A percentile compares a stretch with the other conserved stretches of the same genome.
phyloP scores from a whole-genome alignment of 371 early-diverging fungal genomes.

The Capillidium heterosporum region DNA sequence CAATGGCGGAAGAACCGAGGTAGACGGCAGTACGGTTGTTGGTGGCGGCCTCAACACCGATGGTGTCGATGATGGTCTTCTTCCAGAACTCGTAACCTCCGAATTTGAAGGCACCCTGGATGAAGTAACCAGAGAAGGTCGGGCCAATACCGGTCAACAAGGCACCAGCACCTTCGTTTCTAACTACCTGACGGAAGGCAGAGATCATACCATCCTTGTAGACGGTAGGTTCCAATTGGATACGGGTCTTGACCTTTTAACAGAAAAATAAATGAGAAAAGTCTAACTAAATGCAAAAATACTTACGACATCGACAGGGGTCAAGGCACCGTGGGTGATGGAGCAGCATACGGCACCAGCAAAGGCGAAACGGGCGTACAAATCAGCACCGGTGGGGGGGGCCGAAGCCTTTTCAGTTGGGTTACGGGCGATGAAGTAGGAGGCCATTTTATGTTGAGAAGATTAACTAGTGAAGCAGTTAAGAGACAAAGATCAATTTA shows the following conservation, averaged over 20 bases:
- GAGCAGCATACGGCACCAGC: constrained; percentile 55
- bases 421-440: constrained; percentile 19
- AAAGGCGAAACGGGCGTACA: constrained; percentile 53
- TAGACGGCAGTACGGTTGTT: constrained; percentile 73
- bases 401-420: constrained; percentile 20
- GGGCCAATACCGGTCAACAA: constrained; percentile 73
- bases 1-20: constrained; percentile 62
- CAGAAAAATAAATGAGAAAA: neutral
- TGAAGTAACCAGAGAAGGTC: constrained; percentile 46
- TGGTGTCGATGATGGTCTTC: constrained; percentile 47
- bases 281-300: neutral
- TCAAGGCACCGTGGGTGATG: constrained; percentile 53
- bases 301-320: constrained; percentile 7
- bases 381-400: constrained; percentile 35
- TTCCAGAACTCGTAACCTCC: constrained; percentile 83
- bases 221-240: constrained; percentile 39
- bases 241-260: constrained; percentile 33
- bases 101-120: constrained; percentile 83
- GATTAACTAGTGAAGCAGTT: no score
- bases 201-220: constrained; percentile 50
- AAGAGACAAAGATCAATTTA: no score
- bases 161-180: constrained; percentile 68
- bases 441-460: constrained; percentile 10
- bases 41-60: constrained; percentile 56
- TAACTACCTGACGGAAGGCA: constrained; percentile 62